These are phyloP conservation scores for Colletotrichum salicis DNA, from an alignment of 2,329 filamentous ascomycete species.

Conservation along the genomic window DNA sequence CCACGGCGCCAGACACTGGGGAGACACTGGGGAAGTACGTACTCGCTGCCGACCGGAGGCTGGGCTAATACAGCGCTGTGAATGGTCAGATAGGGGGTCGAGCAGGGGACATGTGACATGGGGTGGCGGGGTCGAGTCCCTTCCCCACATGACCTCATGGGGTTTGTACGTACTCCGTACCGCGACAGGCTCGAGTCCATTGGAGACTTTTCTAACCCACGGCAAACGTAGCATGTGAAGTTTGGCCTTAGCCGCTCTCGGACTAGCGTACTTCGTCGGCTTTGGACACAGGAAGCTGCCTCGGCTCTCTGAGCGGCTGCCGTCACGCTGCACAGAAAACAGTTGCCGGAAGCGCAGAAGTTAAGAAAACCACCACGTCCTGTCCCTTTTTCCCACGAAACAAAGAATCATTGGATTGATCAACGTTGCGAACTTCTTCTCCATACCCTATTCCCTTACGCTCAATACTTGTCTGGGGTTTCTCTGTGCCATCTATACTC, in stretches of 20 bases:
- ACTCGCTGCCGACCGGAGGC: neutral
- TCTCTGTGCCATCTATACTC: neutral
- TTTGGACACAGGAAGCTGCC: slow-evolving; percentile 34
- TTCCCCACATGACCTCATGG: slow-evolving; percentile 34
- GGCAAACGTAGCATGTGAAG: slow-evolving; percentile 31
- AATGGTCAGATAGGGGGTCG: neutral
- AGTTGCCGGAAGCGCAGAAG: slow-evolving; percentile 26
- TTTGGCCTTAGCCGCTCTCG: slow-evolving; percentile 1
- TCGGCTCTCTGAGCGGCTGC: slow-evolving; percentile 35
- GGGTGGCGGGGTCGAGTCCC: neutral
- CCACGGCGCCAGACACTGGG: neutral
- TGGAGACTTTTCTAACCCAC: slow-evolving; percentile 11
- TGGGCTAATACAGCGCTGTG: neutral
- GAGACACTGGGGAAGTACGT: neutral
- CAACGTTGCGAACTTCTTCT: neutral
- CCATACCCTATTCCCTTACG: neutral
- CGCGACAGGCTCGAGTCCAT: neutral
- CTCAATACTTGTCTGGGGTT: neutral
- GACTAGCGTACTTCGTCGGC: slow-evolving; percentile 34
- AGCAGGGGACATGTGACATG: slow-evolving; percentile 27
- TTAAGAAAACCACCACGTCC: slow-evolving; percentile 24
- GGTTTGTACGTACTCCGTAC: too few species aligned
- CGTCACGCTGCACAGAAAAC: slow-evolving; percentile 22
- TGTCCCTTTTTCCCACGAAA: neutral
- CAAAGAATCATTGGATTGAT: neutral